Conservation (phyloP, 2,329 filamentous ascomycete species). For the Xylaria sp. region DNA sequence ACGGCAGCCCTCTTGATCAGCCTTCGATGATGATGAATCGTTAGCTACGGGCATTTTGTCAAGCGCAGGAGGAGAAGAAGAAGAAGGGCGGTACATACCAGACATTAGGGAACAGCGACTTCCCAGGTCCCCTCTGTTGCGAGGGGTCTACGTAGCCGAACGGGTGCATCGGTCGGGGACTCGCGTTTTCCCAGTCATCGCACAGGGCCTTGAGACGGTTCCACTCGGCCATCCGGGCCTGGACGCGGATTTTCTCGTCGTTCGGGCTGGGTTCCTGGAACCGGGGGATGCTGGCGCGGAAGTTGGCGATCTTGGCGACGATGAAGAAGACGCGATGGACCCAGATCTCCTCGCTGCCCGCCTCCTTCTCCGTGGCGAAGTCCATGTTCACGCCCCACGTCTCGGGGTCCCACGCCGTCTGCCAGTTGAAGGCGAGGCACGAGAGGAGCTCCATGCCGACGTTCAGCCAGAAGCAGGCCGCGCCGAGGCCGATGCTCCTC, state of each 20-base stretch:
- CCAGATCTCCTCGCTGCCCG: conserved; percentile 82
- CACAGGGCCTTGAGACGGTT: conserved; percentile 80
- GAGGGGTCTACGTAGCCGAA: conserved; percentile 79
- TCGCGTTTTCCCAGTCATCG: conserved; percentile 81
- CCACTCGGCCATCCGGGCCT: conserved; percentile 80
- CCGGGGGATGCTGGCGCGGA: conserved; percentile 74
- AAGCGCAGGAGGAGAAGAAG: background rate
- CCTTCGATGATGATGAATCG: conserved; percentile 57
- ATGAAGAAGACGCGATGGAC: conserved; percentile 90
- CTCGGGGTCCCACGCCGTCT: conserved; percentile 87
- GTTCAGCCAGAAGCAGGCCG: conserved; percentile 94
- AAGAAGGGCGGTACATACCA: conserved; percentile 65
- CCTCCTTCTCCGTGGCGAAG: conserved; percentile 56
- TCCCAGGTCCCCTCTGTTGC: conserved; percentile 60
- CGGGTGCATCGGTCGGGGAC: conserved; percentile 87
- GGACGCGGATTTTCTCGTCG: conserved; percentile 71
- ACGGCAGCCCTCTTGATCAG: conserved; percentile 84
- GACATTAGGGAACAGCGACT: conserved; percentile 85
- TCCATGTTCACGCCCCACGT: conserved; percentile 88
- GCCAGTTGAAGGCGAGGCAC: conserved; percentile 88
- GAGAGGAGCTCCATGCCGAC: conserved; percentile 90
- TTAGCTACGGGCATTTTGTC: conserved; percentile 3
- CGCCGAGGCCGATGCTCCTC: conserved; percentile 78
- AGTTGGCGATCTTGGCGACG: conserved; percentile 86
- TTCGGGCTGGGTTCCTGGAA: conserved; percentile 68